Evolutionary conservation across 139 green algal species (phyloP), one percentile per base, ranked within the genome.

Genomic region (Chlorella sp.): DNA sequence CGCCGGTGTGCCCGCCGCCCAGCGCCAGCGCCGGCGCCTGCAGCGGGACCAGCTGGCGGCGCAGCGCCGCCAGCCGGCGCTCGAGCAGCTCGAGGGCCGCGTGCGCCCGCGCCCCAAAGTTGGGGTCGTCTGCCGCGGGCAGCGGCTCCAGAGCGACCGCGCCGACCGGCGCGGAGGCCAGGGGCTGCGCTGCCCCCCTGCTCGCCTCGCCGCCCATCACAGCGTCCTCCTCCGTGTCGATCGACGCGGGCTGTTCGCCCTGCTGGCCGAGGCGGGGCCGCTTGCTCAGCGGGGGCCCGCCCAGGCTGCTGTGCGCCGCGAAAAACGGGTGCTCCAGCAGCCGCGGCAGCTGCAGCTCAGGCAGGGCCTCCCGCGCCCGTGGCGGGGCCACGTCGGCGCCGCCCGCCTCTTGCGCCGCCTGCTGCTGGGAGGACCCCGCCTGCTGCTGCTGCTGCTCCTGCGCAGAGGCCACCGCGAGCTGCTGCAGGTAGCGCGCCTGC

Each of bases 281-380:
- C n/a, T n/a, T n/a, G n/a, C n/a, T n/a, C n/a, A n/a, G n/a, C n/a
- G n/a, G n/a, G n/a, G 56, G 51, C 21, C 12, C 43, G 27, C 58
- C 63, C 50, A 73, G 9, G 43, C 43, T 46, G 33, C 38, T 58
- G 65, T 82, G 74, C 3, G 40, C 67, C 6, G 67, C 74, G 50
- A 83, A 77, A 56, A 82, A 85, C 7, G 82, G 79, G 64, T 87
- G 82, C 42, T 76, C 14, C 46, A 79, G 55, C 29, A 87, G 68
- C 35, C 23, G 51, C 7, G 64, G 27, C 17, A 67, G 45, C 38
- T 76, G 35, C n/a, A 80, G 63, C 1, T 74, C 48, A 11, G 51
- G 27, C 25, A 65, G 48, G 25, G 21, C 35, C 6, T 45, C 42
- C 14, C 60, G 67, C n/a, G 21, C 41, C 25, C 50, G 73, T 17